Conservation (phyloP, 2,329 filamentous ascomycete genomes). For the Mariannaea sp. region DNA sequence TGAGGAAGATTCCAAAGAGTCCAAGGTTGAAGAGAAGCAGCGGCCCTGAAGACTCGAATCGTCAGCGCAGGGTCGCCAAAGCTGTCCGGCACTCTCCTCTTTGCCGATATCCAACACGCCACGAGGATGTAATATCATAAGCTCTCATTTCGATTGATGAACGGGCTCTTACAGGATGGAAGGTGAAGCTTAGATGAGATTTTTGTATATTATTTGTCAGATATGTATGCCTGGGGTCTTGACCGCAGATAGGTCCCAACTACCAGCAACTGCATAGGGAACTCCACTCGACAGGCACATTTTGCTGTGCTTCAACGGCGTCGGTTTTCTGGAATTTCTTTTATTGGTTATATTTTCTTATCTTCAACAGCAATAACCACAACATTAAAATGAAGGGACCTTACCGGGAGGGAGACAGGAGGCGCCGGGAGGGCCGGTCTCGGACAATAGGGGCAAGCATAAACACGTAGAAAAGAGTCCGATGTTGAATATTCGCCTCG, state of each 20-base stretch:
- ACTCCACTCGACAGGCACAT: slow-evolving; percentile 36
- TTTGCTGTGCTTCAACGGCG: slow-evolving; percentile 27
- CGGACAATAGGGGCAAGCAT: slow-evolving; percentile 7
- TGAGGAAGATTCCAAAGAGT: slow-evolving; percentile 23
- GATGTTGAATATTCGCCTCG: slow-evolving; percentile 9
- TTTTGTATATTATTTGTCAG: slow-evolving; percentile 39
- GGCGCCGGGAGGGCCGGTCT: background rate
- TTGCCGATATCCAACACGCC: slow-evolving; percentile 1
- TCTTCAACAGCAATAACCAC: background rate
- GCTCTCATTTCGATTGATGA: slow-evolving; percentile 3
- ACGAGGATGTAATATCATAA: slow-evolving; percentile 28
- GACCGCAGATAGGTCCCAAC: slow-evolving; percentile 23
- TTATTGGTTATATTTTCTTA: slow-evolving; percentile 7
- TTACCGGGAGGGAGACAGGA: background rate
- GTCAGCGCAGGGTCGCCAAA: slow-evolving; percentile 11
- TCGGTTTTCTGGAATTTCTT: slow-evolving; percentile 22
- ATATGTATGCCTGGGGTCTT: slow-evolving; percentile 35
- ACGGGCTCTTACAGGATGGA: slow-evolving; percentile 9
- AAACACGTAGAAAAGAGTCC: slow-evolving; percentile 13
- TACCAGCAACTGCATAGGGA: slow-evolving; percentile 27
- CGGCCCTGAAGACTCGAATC: slow-evolving; percentile 21
- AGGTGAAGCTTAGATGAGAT: slow-evolving; percentile 29
- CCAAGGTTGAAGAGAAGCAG: slow-evolving; percentile 28
- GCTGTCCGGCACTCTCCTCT: background rate
- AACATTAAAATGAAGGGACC: slow-evolving; percentile 7